Conservation (phyloP, 371 early-diverging fungal genomes). For the Circinella umbellata region DNA sequence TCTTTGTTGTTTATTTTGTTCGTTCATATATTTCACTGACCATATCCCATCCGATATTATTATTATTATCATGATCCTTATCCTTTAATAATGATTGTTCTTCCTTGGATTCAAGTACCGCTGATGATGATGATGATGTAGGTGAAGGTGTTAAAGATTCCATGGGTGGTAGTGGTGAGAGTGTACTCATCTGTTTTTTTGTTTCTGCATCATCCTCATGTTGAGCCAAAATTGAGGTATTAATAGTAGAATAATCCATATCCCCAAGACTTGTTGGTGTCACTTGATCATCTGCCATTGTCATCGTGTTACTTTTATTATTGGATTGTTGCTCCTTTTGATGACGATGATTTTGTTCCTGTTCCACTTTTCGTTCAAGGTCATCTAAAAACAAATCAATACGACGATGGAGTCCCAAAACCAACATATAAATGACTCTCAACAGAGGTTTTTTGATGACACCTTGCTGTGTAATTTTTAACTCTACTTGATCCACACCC, state of each 20-base stretch:
- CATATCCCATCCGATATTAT: background rate
- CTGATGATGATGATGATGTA: background rate
- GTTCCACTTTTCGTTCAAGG: constrained; percentile 26
- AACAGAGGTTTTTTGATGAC: constrained; percentile 47
- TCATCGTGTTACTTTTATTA: too few species aligned
- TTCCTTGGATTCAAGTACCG: too few species aligned
- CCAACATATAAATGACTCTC: constrained; percentile 36
- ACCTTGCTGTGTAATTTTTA: constrained; percentile 50
- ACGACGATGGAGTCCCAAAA: constrained; percentile 47
- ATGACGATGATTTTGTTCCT: background rate
- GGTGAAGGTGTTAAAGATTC: constrained; percentile 2
- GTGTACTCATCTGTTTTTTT: background rate
- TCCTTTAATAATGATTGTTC: background rate
- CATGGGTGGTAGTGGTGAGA: background rate
- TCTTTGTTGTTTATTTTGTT: background rate
- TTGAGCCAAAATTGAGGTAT: too few species aligned
- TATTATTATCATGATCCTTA: background rate
- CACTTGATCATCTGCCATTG: background rate
- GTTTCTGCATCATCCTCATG: too few species aligned
- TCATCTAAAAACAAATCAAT: constrained; percentile 52
- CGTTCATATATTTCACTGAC: background rate
- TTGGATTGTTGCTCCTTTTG: background rate
- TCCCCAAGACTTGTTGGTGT: background rate
- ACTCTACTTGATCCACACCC: background rate
- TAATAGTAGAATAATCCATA: too few species aligned